Base-by-base conservation (phyloP, 805 yeast species). In the Kregervanrija delftensis region DNA sequence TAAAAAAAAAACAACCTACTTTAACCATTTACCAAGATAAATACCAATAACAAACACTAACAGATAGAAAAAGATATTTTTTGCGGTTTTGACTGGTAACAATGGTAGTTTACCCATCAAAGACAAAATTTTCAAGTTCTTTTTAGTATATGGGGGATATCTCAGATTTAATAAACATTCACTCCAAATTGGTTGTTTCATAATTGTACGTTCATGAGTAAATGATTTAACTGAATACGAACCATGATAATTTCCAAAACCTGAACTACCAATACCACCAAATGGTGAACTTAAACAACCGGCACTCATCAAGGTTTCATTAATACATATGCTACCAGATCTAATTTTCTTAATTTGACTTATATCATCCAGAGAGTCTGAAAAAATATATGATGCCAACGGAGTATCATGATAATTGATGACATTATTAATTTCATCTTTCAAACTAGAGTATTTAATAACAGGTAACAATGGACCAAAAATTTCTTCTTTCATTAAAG, bases 261-360 rank as follows among this genome's bases (percentile, higher is more conserved):
- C 98, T 0, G 96, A 86, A 12, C 60, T 60, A 11, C 97, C 96
- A 45, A 90, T 67, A 17, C 98, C 98, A 32, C 98, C 98, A 64
- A 90, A 91, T 22, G 97, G 97, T 3, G 86, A 71, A 6, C 71
- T 47, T 43, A 41, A 45, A 39, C 84, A 71, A 1, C 79, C 90
- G 37, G 77, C 87, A 50, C 88, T 95, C 55, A 86, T 49, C 40
- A 87, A 42, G 0, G 81, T 43, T 52, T 89, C 96, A 58, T 88
- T 87, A 49, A 86, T 67, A 39, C 78, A 61, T 11, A 79, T 68
- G 4, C 77, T 83, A 28, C 96, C 96, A 0, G 93, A 82, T 57
- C 95, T 74, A 17, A 87, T 66, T 4, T 65, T 60, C 46, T 73
- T 63, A 47, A 87, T 76, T 44, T 64, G 63, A 4, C 73, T 61